These are phyloP conservation scores for Lithospermum erythrorhizon DNA, from an alignment of 257 asterid species.

Conservation along the genomic window DNA sequence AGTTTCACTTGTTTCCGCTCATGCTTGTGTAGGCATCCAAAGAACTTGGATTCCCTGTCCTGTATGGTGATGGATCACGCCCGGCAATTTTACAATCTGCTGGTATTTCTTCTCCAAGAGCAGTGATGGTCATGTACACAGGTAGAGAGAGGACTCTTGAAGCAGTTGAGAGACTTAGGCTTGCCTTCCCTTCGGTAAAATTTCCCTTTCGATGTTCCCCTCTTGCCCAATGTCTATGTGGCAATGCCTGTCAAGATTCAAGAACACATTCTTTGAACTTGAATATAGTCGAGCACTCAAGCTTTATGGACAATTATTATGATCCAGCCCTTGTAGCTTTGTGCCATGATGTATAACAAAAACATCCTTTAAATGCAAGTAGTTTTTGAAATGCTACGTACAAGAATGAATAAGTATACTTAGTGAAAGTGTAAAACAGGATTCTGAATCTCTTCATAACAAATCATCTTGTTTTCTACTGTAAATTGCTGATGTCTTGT, in stretches of 20 bases:
- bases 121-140: constrained; percentile 89
- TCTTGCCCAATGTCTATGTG: constrained; percentile 7
- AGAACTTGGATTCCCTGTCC: constrained; percentile 85
- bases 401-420: too few relatives aligned
- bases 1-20: constrained; percentile 4
- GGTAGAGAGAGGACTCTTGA: constrained; percentile 57
- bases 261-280: neutral
- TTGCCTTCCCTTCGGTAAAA: constrained; percentile 79
- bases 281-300: neutral
- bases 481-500: constrained; percentile 4
- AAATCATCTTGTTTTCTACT: neutral
- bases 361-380: too few relatives aligned
- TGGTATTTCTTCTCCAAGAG: constrained; percentile 82
- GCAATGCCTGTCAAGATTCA: neutral
- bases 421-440: too few relatives aligned
- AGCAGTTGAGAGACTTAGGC: constrained; percentile 88
- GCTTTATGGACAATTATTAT: neutral
- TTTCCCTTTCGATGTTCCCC: neutral
- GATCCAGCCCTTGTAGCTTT: neutral
- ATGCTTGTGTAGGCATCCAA: constrained; percentile 53
- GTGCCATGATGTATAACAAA: too few relatives aligned
- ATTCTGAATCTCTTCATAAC: too few relatives aligned
- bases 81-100: constrained; percentile 98
- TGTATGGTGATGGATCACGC: constrained; percentile 90
- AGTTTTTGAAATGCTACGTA: too few relatives aligned